phyloP scores from a whole-genome alignment of 139 green algal species.

The Mychonastes homosphaera region DNA sequence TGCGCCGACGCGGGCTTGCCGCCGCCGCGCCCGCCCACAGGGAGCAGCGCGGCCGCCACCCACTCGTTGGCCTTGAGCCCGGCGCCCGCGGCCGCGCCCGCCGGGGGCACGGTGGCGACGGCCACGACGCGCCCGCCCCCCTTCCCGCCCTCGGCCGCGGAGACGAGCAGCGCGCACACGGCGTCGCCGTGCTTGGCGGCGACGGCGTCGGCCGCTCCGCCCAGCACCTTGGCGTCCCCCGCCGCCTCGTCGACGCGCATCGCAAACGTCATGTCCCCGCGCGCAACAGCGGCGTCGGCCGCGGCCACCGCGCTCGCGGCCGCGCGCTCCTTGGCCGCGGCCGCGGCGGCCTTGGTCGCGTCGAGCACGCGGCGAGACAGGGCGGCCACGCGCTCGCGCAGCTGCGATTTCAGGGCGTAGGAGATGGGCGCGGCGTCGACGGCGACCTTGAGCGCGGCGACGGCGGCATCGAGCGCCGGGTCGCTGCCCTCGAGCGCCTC shows the following conservation, averaged over 20 bases:
- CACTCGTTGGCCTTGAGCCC: constrained; percentile 72
- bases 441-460: constrained; percentile 12
- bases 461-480: neutral
- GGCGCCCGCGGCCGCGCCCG: constrained; percentile 26
- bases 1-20: constrained; percentile 67
- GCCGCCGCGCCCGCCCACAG: constrained; percentile 86
- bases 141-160: constrained; percentile 43
- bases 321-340: constrained; percentile 50
- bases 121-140: constrained; percentile 16
- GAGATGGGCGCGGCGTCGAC: constrained; percentile 48
- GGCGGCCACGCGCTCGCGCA: constrained; percentile 51
- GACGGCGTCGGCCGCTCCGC: constrained; percentile 40
- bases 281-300: constrained; percentile 29
- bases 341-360: constrained; percentile 24
- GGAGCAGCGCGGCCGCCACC: constrained; percentile 44
- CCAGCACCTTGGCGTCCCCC: constrained; percentile 49
- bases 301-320: constrained; percentile 22
- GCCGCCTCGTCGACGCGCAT: constrained; percentile 37
- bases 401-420: constrained; percentile 50
- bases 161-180: constrained; percentile 46
- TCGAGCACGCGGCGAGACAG: constrained; percentile 20
- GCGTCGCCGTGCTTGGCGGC: constrained; percentile 30
- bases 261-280: constrained; percentile 10
- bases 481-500: constrained; percentile 2
- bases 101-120: neutral